phyloP scores from a whole-genome alignment of 2,329 filamentous ascomycete genomes.

The Piedraia hortae region DNA sequence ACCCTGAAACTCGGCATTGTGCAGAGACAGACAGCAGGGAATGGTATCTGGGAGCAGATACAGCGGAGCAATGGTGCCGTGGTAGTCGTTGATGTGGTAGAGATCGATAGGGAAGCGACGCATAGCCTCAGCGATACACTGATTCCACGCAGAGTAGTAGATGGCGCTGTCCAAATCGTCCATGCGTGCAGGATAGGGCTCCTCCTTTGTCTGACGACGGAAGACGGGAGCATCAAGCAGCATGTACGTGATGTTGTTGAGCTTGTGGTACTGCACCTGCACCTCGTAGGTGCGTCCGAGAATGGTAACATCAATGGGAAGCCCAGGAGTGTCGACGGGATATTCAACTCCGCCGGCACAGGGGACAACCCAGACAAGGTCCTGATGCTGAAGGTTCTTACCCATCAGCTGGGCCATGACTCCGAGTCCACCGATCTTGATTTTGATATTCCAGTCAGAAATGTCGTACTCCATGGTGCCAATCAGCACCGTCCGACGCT shows the following conservation, averaged over 20 bases:
- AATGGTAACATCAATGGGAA: constrained; percentile 34
- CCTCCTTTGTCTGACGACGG: constrained; percentile 31
- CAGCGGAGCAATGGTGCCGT: constrained; percentile 33
- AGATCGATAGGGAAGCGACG: constrained; percentile 33
- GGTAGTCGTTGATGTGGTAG: constrained; percentile 42
- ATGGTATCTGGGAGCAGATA: constrained; percentile 36
- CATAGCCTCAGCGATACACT: constrained; percentile 36
- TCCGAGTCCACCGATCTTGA: constrained; percentile 42
- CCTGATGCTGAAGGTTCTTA: constrained; percentile 33
- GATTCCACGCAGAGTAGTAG: constrained; percentile 44
- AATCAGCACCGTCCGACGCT: constrained; percentile 30
- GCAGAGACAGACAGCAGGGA: constrained; percentile 34
- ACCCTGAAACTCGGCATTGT: constrained; percentile 43
- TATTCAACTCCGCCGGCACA: constrained; percentile 36
- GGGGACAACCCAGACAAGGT: constrained; percentile 29
- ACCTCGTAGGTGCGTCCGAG: constrained; percentile 33
- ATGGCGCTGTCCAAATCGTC: constrained; percentile 40
- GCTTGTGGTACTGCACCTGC: constrained; percentile 33
- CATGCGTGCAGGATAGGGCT: constrained; percentile 40
- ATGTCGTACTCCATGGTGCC: constrained; percentile 49
- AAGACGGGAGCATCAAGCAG: constrained; percentile 40
- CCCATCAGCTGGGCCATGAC: constrained; percentile 46
- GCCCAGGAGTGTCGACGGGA: constrained; percentile 28
- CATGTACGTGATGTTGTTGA: constrained; percentile 40
- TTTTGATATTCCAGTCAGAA: constrained; percentile 40